Base-by-base conservation (phyloP, 331 rosid species). In the Rosa hybrid region DNA sequence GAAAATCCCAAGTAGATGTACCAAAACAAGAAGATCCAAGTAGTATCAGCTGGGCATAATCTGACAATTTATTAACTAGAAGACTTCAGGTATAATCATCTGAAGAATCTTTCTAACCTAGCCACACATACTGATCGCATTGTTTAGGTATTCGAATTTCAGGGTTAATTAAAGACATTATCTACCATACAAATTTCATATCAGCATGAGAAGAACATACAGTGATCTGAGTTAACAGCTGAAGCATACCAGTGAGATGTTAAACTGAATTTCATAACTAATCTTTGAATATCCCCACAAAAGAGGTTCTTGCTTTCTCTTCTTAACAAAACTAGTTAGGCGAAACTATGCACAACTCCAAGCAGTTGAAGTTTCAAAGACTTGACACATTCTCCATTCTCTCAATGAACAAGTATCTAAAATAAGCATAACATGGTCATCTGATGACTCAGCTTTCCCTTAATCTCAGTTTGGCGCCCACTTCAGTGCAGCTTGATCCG, bases 401-500 rank as follows among this genome's bases (percentile, higher is more conserved):
- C 48, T 51, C 64, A 51, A 16, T 50, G 63, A 50, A 72, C 76
- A 72, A 72, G 64, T 25, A 72, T 18, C 54, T 3, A 77, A 68
- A 34, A 59, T 34, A 75, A 54, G 65, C 23, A 49, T 4, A 51
- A 7, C n/a, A 60, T 16, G 27, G 44, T 68, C 67, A 30, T 54
- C 44, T 34, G 42, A 49, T 7, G 12, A 30, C 27, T 42, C 6
- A 41, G 62, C 41, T 68, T 60, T 50, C 34, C 17, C 60, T 17
- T 7, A 50, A 60, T 16, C 74, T 12, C 59, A 45, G 73, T 46
- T 17, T 23, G 56, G 67, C 20, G 54, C 46, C 27, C 76, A 11
- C 60, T 75, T 78, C 78, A 71, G 79, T 59, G 77, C 64, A 72
- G 82, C 77, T 87, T 44, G 63, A 75, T 42, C 77, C 72, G 21